Conservation (phyloP, 352 stramenopile species). For the Pythium brassicae region DNA sequence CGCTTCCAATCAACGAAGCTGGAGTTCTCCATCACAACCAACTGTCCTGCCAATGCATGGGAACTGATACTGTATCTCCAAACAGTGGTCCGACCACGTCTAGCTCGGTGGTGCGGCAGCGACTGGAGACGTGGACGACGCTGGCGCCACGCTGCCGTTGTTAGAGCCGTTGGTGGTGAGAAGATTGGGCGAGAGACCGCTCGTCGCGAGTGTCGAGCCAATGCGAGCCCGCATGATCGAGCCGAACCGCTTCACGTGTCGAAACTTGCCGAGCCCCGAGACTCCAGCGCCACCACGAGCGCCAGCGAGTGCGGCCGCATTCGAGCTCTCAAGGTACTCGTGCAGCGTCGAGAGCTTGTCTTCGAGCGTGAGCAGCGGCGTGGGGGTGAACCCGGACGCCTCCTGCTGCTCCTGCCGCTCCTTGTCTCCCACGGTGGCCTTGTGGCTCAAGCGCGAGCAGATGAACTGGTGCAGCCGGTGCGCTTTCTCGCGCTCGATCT, state of each 20-base stretch:
- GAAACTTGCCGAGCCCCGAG: slow-evolving; percentile 46
- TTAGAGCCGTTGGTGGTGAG: not conserved
- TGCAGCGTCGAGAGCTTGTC: slow-evolving; percentile 64
- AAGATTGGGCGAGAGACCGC: slow-evolving; percentile 1
- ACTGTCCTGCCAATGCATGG: no score
- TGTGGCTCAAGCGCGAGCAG: slow-evolving; percentile 45
- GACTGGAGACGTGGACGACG: not conserved
- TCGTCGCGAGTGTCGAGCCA: slow-evolving; percentile 7
- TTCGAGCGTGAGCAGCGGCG: slow-evolving; percentile 35
- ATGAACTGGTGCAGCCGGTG: slow-evolving; percentile 57
- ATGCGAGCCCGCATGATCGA: slow-evolving; percentile 58
- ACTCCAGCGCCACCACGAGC: slow-evolving; percentile 16
- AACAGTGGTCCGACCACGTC: no score
- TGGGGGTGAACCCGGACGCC: slow-evolving; percentile 41
- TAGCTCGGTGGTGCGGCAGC: not conserved
- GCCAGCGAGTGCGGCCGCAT: slow-evolving; percentile 10
- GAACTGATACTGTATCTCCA: no score
- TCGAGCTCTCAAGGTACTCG: slow-evolving; percentile 45
- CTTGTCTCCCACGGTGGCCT: slow-evolving; percentile 4
- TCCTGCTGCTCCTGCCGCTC: slow-evolving; percentile 31
- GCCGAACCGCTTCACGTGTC: slow-evolving; percentile 61
- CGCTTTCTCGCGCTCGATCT: slow-evolving; percentile 49
- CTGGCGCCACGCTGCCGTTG: not conserved
- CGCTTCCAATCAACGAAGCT: no score
- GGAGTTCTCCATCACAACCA: no score